Conservation (phyloP, 1,284 basidiomycete genomes). For the Ceratobasidium papillatum region DNA sequence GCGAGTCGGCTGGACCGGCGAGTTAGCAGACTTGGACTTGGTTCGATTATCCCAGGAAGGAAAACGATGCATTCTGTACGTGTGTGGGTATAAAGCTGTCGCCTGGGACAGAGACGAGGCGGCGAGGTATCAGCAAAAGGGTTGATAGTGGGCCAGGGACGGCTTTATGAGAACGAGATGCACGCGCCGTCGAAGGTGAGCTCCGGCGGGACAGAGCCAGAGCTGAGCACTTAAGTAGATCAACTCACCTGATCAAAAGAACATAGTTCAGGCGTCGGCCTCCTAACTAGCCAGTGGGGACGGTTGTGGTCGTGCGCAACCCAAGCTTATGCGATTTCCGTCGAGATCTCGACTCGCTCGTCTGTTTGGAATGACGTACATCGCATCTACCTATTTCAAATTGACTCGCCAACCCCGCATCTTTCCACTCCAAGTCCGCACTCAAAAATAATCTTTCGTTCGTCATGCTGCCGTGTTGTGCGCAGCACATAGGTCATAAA, state of each 20-base stretch:
- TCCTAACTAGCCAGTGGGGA: neutral
- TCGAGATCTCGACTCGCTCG: conserved; percentile 25
- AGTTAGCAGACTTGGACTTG: conserved; percentile 12
- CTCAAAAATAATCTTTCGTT: neutral
- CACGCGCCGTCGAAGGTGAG: conserved; percentile 13
- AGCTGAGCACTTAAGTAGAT: neutral
- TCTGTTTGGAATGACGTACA: conserved; percentile 5
- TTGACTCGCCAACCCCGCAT: conserved; percentile 2
- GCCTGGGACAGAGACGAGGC: conserved; percentile 22
- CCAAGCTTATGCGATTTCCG: conserved; percentile 2
- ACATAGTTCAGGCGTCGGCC: conserved; percentile 19
- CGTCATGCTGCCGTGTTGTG: neutral
- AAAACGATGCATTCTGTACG: conserved; percentile 21
- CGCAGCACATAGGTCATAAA: neutral
- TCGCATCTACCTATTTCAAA: neutral
- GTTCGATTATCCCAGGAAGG: neutral
- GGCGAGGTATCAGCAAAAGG: conserved; percentile 31
- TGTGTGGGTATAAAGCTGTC: conserved; percentile 20
- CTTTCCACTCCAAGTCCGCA: conserved; percentile 1
- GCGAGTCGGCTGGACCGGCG: conserved; percentile 11
- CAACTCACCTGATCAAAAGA: conserved; percentile 35
- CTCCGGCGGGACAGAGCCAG: conserved; percentile 11
- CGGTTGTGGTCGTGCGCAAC: conserved; percentile 7
- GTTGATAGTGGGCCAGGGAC: neutral
- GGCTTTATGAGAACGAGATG: conserved; percentile 30